Percentiles rank a stretch among this genome's conserved stretches.
Evolutionary conservation across 2,329 filamentous ascomycete genomes (phyloP).

Genomic region (Epichloe festucae): DNA sequence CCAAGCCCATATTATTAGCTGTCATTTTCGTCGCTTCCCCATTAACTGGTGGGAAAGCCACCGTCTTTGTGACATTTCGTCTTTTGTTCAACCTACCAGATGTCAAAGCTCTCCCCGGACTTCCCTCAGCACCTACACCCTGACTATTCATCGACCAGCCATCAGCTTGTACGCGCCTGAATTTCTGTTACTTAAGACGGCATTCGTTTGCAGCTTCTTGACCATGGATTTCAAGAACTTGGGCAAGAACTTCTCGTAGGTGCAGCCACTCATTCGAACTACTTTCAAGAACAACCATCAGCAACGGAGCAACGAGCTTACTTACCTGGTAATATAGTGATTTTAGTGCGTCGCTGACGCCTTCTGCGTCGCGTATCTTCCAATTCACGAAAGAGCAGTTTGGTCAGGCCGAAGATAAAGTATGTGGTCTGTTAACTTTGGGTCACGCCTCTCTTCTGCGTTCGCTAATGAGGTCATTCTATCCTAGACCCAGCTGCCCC

Average conservation of each 20-base stretch:
- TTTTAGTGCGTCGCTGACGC: slow-evolving; percentile 71
- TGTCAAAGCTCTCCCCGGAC: not conserved
- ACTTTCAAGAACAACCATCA: not conserved
- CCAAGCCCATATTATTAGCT: too few relatives aligned
- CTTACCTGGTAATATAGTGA: slow-evolving; percentile 25
- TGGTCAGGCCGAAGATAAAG: slow-evolving; percentile 89
- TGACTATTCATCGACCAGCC: not conserved
- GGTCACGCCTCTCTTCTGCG: not conserved
- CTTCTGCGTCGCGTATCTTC: slow-evolving; percentile 85
- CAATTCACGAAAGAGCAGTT: slow-evolving; percentile 98
- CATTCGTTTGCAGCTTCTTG: not conserved
- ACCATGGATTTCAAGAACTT: slow-evolving; percentile 48
- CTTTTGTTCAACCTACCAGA: too few relatives aligned
- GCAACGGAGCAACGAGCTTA: slow-evolving; percentile 8
- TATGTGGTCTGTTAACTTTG: slow-evolving; percentile 17
- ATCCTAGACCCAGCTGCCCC: slow-evolving; percentile 76
- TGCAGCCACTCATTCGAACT: slow-evolving; percentile 4
- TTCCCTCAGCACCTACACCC: too few relatives aligned
- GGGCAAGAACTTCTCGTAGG: slow-evolving; percentile 43
- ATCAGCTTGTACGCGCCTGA: not conserved
- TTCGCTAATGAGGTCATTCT: slow-evolving; percentile 7
- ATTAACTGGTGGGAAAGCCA: too few relatives aligned
- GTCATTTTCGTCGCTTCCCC: too few relatives aligned
- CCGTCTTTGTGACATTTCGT: too few relatives aligned
- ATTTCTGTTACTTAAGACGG: too few relatives aligned